phyloP scores from a whole-genome alignment of 768 basidiomycete genomes.

The Phallus indusiatus region DNA sequence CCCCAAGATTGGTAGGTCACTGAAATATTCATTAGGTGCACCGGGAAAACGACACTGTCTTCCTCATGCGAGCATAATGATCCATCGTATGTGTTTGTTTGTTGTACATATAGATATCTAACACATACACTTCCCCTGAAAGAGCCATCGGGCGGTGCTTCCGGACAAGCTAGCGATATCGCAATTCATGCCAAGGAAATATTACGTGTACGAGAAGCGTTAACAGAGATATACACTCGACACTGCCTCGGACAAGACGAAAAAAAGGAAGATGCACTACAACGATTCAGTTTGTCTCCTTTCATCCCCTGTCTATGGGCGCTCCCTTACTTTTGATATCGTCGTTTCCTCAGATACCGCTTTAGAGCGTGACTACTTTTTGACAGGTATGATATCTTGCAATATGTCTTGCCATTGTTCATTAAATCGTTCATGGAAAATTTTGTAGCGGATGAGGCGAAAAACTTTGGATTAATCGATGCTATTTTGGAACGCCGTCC shows the following conservation, averaged over 20 bases:
- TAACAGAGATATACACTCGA: conserved; percentile 83
- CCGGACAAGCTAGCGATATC: conserved; percentile 93
- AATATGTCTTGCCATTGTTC: background rate
- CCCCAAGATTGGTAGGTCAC: conserved; percentile 11
- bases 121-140: conserved; percentile 11
- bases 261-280: conserved; percentile 48
- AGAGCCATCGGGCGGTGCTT: conserved; percentile 96
- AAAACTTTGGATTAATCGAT: conserved; percentile 89
- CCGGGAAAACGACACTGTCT: conserved; percentile 86
- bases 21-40: conserved; percentile 40
- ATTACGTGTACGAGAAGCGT: conserved; percentile 69
- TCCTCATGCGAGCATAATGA: conserved; percentile 95
- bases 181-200: conserved; percentile 98
- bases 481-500: conserved; percentile 57
- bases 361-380: conserved; percentile 90
- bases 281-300: conserved; percentile 67
- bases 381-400: conserved; percentile 42
- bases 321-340: conserved; percentile 12
- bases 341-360: conserved; percentile 53
- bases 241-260: conserved; percentile 72
- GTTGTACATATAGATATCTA: background rate
- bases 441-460: conserved; percentile 67
- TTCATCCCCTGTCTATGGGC: conserved; percentile 9
- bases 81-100: conserved; percentile 65
- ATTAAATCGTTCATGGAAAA: background rate